phyloP scores from a whole-genome alignment of 768 basidiomycete species.

The Lactifluus rugatus region DNA sequence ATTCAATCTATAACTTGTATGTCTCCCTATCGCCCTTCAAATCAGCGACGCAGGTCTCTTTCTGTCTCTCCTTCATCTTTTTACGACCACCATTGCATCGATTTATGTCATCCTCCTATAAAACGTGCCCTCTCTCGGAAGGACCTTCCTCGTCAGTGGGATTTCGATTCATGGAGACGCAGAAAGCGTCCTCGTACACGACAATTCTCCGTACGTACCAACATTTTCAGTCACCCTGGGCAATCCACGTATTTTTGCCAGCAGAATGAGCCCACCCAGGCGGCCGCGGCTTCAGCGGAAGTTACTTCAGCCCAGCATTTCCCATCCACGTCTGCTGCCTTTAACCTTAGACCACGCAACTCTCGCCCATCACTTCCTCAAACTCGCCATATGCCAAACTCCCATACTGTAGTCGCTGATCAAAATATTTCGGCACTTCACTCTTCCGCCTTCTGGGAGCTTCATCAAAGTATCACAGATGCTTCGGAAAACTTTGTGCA shows the following conservation, averaged over 20 bases:
- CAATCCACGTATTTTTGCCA: not conserved
- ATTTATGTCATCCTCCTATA: constrained; percentile 35
- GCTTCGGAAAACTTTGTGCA: constrained; percentile 58
- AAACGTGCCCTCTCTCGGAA: constrained; percentile 39
- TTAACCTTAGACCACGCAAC: constrained; percentile 23
- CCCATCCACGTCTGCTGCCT: constrained; percentile 27
- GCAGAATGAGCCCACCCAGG: constrained; percentile 4
- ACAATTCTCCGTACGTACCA: constrained; percentile 35
- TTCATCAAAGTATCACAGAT: constrained; percentile 51
- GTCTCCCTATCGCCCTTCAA: constrained; percentile 16
- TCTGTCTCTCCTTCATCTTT: constrained; percentile 36
- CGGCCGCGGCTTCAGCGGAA: not conserved
- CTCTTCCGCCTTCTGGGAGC: constrained; percentile 56
- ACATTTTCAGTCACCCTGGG: not conserved
- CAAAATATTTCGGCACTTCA: constrained; percentile 38
- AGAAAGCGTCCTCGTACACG: constrained; percentile 45
- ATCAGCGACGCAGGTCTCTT: constrained; percentile 44
- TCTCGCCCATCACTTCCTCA: constrained; percentile 5
- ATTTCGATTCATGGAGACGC: constrained; percentile 43
- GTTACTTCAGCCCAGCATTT: constrained; percentile 9
- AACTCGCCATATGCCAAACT: not conserved
- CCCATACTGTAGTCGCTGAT: constrained; percentile 1
- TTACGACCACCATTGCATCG: constrained; percentile 26
- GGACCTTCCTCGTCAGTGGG: constrained; percentile 38
- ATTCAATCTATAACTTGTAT: constrained; percentile 5